Evolutionary conservation across 2,329 filamentous ascomycete genomes (phyloP).

Genomic region (Zalaria sp.): DNA sequence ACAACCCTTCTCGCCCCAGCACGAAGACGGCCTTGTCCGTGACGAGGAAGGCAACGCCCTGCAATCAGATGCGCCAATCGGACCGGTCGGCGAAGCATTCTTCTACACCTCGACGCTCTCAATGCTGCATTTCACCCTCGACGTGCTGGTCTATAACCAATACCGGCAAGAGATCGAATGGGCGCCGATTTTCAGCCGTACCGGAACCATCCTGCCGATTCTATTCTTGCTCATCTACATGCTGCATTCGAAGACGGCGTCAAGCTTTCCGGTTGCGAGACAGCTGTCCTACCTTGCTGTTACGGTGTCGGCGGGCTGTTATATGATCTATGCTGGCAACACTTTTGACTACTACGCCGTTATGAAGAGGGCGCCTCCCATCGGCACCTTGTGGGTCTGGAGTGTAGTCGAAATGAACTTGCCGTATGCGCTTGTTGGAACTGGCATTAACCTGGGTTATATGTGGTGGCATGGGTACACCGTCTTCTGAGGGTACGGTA

Average conservation of each 20-base stretch:
- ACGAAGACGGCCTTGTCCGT: slow-evolving; percentile 15
- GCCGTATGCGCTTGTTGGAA: slow-evolving; percentile 44
- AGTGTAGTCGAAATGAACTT: slow-evolving; percentile 75
- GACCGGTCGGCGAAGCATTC: slow-evolving; percentile 31
- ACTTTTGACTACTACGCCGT: slow-evolving; percentile 67
- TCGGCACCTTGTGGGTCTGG: slow-evolving; percentile 90
- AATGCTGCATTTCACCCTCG: slow-evolving; percentile 64
- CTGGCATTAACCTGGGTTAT: slow-evolving; percentile 36
- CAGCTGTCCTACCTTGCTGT: slow-evolving; percentile 47
- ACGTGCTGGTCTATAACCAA: slow-evolving; percentile 66
- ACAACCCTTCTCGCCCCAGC: slow-evolving; percentile 37
- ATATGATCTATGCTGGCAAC: slow-evolving; percentile 72
- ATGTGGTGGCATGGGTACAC: slow-evolving; percentile 41
- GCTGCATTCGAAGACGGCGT: slow-evolving; percentile 24
- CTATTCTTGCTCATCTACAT: slow-evolving; percentile 31
- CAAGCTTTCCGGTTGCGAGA: slow-evolving; percentile 28
- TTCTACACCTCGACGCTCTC: slow-evolving; percentile 44
- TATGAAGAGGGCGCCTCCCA: slow-evolving; percentile 80
- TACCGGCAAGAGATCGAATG: slow-evolving; percentile 52
- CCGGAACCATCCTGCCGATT: slow-evolving; percentile 29
- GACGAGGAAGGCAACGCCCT: slow-evolving; percentile 21
- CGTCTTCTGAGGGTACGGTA: slow-evolving; percentile 18
- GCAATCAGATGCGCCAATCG: slow-evolving; percentile 28
- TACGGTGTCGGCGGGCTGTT: slow-evolving; percentile 54
- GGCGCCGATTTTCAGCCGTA: slow-evolving; percentile 38